phyloP scores from a whole-genome alignment of 345 rosid species.

The Rhodamnia rubescens region DNA sequence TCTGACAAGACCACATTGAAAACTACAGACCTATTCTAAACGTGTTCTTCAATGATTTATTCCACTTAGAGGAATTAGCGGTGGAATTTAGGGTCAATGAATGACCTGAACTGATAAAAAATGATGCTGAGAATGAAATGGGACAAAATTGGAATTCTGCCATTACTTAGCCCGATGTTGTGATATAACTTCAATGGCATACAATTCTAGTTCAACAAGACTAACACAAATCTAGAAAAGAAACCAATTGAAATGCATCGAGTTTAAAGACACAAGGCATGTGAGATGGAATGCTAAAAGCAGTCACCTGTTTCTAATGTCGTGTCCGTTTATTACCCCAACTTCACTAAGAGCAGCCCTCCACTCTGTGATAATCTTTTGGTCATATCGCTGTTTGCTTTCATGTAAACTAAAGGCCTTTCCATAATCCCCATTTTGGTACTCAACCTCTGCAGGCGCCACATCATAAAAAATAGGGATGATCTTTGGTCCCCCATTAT shows the following conservation, averaged over 20 bases:
- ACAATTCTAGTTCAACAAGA: not conserved
- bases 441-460: fast-evolving
- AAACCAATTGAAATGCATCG: fast-evolving
- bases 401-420: fast-evolving
- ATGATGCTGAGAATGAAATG: not conserved
- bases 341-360: fast-evolving
- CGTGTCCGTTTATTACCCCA: not conserved
- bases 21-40: not conserved
- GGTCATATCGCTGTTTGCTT: fast-evolving
- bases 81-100: not conserved
- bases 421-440: fast-evolving
- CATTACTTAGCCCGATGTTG: not conserved
- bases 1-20: not conserved
- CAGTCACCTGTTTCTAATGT: not conserved
- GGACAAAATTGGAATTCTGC: not conserved
- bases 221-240: not conserved
- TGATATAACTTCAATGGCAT: not conserved
- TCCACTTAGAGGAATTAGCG: not conserved
- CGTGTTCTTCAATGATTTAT: no score
- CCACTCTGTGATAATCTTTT: fast-evolving
- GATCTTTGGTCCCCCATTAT: fast-evolving
- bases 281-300: not conserved
- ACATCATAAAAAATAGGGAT: not conserved
- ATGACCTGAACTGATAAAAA: no score
- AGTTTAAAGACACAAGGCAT: fast-evolving